A percentile compares a stretch with the other conserved stretches of the same genome.
Evolutionary conservation across 257 asterid genomes (phyloP).

Genomic region (Echites panduratus): DNA sequence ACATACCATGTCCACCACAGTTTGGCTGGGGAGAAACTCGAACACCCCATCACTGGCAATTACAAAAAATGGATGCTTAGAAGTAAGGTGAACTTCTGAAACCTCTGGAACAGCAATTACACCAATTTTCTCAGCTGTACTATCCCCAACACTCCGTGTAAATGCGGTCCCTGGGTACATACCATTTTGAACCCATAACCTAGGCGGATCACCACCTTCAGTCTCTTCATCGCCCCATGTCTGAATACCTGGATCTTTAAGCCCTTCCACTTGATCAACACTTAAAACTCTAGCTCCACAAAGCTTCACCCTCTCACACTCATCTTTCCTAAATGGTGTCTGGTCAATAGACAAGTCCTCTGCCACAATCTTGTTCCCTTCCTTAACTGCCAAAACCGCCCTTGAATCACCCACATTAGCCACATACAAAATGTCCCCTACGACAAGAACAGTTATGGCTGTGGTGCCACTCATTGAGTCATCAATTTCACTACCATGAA

Average conservation of each 20-base stretch:
- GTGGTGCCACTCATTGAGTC: constrained; percentile 99
- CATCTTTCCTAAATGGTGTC: constrained; percentile 91
- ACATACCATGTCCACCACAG: constrained; percentile 81
- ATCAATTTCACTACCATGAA: constrained; percentile 62
- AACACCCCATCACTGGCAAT: constrained; percentile 92
- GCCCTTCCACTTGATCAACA: constrained; percentile 92
- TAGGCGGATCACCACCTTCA: constrained; percentile 91
- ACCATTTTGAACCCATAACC: constrained; percentile 90
- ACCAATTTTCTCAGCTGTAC: constrained; percentile 80
- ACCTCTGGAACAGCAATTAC: constrained; percentile 87
- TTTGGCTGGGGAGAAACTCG: constrained; percentile 82
- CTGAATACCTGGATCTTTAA: constrained; percentile 79
- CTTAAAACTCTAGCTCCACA: constrained; percentile 96
- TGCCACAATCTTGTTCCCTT: constrained; percentile 55
- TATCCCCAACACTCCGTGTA: constrained; percentile 87
- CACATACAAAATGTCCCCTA: constrained; percentile 71
- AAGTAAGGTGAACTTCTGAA: constrained; percentile 47
- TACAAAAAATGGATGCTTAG: constrained; percentile 65
- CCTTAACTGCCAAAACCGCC: constrained; percentile 78
- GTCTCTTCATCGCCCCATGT: constrained; percentile 93
- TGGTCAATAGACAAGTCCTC: constrained; percentile 77
- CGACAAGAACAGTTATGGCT: constrained; percentile 68
- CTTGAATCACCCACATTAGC: constrained; percentile 97
- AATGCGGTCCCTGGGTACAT: constrained; percentile 97
- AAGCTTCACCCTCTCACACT: constrained; percentile 77